These are phyloP conservation scores for Botrytis byssoidea DNA, from an alignment of 2,329 filamentous ascomycete species.

Conservation along the genomic window DNA sequence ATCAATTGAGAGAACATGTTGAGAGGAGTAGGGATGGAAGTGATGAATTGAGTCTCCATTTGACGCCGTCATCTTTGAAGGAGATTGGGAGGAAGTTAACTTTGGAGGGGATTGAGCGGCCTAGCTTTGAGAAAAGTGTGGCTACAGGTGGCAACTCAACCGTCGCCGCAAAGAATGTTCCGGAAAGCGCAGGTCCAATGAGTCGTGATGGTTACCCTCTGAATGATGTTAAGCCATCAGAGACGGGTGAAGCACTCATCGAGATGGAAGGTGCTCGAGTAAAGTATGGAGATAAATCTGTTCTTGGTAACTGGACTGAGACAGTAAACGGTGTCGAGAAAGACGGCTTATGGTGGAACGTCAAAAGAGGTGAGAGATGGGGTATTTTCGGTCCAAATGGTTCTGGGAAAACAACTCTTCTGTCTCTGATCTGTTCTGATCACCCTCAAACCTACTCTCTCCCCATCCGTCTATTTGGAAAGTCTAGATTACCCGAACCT, in stretches of 20 bases:
- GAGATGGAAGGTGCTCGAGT: constrained; percentile 86
- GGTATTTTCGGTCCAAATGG: constrained; percentile 92
- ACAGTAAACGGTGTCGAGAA: constrained; percentile 45
- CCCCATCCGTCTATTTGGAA: constrained; percentile 82
- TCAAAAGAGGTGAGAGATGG: constrained; percentile 82
- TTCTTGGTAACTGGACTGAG: constrained; percentile 78
- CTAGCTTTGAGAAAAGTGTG: neutral
- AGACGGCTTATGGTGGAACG: constrained; percentile 76
- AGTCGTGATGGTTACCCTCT: constrained; percentile 34
- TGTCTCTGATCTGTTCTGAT: constrained; percentile 90
- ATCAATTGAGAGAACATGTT: constrained; percentile 50
- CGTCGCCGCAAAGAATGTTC: neutral
- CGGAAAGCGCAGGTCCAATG: neutral
- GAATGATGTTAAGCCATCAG: constrained; percentile 23
- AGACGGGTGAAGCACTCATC: constrained; percentile 67
- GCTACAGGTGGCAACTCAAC: neutral
- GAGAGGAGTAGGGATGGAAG: constrained; percentile 32
- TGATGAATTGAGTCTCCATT: constrained; percentile 21
- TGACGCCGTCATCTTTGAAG: constrained; percentile 32
- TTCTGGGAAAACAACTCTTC: constrained; percentile 91
- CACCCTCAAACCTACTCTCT: constrained; percentile 92
- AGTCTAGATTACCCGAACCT: constrained; percentile 71
- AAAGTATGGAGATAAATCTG: constrained; percentile 72
- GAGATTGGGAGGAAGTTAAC: constrained; percentile 36
- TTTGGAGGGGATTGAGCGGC: constrained; percentile 32